phyloP scores from a whole-genome alignment of 2,329 filamentous ascomycete genomes.

The Parascedosporium putredinis region DNA sequence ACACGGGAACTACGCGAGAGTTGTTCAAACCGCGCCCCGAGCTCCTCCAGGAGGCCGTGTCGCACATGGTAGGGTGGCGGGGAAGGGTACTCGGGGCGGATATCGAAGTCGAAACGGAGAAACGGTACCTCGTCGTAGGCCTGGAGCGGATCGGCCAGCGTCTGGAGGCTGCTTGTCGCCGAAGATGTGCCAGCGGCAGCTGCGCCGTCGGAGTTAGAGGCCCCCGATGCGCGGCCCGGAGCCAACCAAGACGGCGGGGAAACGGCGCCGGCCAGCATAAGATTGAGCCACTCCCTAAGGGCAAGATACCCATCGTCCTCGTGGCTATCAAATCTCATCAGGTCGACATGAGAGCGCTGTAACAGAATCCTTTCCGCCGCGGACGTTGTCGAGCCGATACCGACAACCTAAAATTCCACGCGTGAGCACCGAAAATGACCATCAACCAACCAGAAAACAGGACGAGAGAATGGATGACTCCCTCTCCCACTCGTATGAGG shows the following conservation, averaged over 20 bases:
- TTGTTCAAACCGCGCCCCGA: background rate
- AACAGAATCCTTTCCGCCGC: constrained; percentile 1
- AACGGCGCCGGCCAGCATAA: background rate
- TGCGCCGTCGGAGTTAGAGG: background rate
- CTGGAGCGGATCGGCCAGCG: background rate
- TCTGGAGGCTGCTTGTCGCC: background rate
- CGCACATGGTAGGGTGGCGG: background rate
- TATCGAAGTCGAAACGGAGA: constrained; percentile 3
- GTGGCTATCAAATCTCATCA: constrained; percentile 1
- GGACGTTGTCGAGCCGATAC: background rate
- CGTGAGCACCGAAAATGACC: no score
- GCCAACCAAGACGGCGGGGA: background rate
- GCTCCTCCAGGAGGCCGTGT: background rate
- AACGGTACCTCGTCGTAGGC: background rate
- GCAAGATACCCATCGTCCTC: constrained; percentile 5
- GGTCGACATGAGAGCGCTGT: constrained; percentile 5
- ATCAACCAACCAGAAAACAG: no score
- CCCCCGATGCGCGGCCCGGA: background rate
- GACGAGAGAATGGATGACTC: no score
- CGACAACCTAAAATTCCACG: constrained; percentile 6
- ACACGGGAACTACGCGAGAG: background rate
- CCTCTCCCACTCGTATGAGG: no score
- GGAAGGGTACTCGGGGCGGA: background rate
- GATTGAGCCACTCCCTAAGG: constrained; percentile 1
- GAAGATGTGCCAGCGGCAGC: background rate